Evolutionary conservation across 2,329 filamentous ascomycete genomes (phyloP).

Genomic region (Verticillium albo-atrum): DNA sequence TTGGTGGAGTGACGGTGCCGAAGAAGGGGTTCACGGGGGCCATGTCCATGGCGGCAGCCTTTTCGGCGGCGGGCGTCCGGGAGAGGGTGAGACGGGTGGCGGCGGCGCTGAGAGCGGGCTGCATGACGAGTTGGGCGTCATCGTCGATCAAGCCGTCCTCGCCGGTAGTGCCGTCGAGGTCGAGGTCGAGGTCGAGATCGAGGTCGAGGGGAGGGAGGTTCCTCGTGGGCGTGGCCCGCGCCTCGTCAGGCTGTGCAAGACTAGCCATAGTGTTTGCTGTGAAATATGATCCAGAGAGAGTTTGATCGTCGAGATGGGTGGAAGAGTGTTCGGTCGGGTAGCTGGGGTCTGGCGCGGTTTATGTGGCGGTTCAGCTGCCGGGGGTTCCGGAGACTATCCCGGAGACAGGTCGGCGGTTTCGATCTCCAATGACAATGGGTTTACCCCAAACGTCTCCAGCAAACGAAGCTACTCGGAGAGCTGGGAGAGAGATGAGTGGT

Average conservation of each 20-base stretch:
- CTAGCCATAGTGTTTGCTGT: not conserved
- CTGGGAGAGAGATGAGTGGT: not conserved
- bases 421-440: not conserved
- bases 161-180: constrained; percentile 15
- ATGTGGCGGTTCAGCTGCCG: not conserved
- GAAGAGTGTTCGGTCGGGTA: not conserved
- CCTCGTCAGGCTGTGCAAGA: not conserved
- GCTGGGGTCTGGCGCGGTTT: not conserved
- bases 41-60: constrained; percentile 49
- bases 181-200: constrained; percentile 6
- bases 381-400: not conserved
- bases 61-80: constrained; percentile 53
- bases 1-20: not conserved
- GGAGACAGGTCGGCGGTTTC: not conserved
- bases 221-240: not conserved
- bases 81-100: constrained; percentile 52
- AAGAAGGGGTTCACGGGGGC: constrained; percentile 31
- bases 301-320: not conserved
- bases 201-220: not conserved
- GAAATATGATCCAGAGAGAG: not conserved
- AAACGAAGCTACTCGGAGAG: not conserved
- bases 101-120: constrained; percentile 52
- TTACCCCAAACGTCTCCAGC: not conserved
- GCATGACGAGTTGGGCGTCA: constrained; percentile 55
- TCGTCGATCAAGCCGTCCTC: constrained; percentile 38